phyloP scores from a whole-genome alignment of 2,329 filamentous ascomycete species.

The Monosporascus sp. region DNA sequence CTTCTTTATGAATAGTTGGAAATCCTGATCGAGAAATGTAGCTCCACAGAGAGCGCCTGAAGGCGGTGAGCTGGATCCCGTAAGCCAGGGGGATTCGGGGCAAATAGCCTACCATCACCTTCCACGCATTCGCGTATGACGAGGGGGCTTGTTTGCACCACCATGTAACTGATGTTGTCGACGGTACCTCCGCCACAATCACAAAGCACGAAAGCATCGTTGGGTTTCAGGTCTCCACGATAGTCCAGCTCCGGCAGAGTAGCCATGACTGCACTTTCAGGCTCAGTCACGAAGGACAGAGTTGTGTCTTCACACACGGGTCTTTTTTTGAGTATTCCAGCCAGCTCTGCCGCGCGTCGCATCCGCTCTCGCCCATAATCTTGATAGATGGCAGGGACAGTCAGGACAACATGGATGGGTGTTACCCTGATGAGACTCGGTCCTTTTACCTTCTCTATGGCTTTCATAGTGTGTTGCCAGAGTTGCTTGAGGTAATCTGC shows the following conservation, averaged over 20 bases:
- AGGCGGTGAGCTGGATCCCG: not conserved
- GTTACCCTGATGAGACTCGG: conserved; percentile 12
- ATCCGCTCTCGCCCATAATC: conserved; percentile 32
- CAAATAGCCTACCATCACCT: conserved; percentile 26
- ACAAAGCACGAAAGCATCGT: conserved; percentile 20
- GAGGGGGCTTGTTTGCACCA: conserved; percentile 14
- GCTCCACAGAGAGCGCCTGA: conserved; percentile 30
- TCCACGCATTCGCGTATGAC: conserved; percentile 30
- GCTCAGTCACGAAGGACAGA: conserved; percentile 35
- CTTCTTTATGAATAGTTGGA: conserved; percentile 22
- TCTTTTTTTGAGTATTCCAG: conserved; percentile 30
- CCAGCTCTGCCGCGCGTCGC: conserved; percentile 25
- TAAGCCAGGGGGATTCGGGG: not conserved
- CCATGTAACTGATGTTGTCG: conserved; percentile 37
- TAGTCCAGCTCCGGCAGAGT: conserved; percentile 25
- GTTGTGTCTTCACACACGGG: conserved; percentile 20
- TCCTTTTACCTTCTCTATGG: conserved; percentile 23
- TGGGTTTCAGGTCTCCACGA: conserved; percentile 13
- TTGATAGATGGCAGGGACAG: conserved; percentile 42
- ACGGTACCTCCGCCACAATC: conserved; percentile 29
- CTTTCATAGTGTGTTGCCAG: conserved; percentile 25
- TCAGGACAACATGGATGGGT: conserved; percentile 34
- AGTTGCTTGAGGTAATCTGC: conserved; percentile 27
- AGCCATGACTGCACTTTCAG: conserved; percentile 39
- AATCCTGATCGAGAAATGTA: conserved; percentile 35